Evolutionary conservation across 75 land plant genomes (phyloP).

Genomic region (Pinus tabuliformis): DNA sequence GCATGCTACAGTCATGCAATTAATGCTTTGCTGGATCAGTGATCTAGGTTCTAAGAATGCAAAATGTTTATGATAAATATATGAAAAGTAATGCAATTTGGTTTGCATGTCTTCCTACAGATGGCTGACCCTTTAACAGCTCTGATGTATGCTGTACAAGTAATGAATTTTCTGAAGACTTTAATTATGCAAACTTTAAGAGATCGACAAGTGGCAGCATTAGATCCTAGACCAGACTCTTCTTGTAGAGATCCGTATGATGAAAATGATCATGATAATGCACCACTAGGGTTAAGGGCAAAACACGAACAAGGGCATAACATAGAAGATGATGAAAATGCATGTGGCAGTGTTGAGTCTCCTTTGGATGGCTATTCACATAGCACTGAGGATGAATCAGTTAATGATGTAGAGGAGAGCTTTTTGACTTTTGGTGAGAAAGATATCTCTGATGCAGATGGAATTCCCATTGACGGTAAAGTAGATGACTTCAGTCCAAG

Average conservation of each 20-base stretch:
- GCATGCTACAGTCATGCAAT: not conserved
- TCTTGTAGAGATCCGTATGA: slow-evolving; percentile 26
- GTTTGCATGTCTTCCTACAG: slow-evolving; percentile 29
- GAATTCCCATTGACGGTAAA: not conserved
- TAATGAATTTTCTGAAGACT: slow-evolving; percentile 81
- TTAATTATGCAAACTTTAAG: slow-evolving; percentile 51
- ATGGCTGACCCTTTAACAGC: slow-evolving; percentile 89
- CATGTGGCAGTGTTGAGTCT: not conserved
- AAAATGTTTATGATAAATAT: not conserved
- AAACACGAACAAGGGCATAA: not conserved
- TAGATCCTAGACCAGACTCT: slow-evolving; percentile 21
- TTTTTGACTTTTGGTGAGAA: slow-evolving; percentile 19
- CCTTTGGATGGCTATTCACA: slow-evolving; percentile 7
- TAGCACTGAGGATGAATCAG: slow-evolving; percentile 9
- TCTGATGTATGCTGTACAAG: slow-evolving; percentile 90
- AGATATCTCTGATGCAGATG: slow-evolving; percentile 14
- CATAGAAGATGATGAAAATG: slow-evolving; percentile 10
- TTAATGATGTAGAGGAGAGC: slow-evolving; percentile 19
- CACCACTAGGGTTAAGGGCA: not conserved
- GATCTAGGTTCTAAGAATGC: not conserved
- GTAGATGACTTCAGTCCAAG: not conserved
- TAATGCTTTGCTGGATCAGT: not conserved
- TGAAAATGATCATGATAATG: slow-evolving; percentile 10
- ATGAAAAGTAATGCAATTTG: not conserved
- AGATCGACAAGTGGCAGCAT: slow-evolving; percentile 59